Percentiles rank a stretch among this genome's conserved stretches.
These are phyloP conservation scores for Globisporangium nagaii DNA, from an alignment of 352 stramenopile genomes.

Conservation along the genomic window DNA sequence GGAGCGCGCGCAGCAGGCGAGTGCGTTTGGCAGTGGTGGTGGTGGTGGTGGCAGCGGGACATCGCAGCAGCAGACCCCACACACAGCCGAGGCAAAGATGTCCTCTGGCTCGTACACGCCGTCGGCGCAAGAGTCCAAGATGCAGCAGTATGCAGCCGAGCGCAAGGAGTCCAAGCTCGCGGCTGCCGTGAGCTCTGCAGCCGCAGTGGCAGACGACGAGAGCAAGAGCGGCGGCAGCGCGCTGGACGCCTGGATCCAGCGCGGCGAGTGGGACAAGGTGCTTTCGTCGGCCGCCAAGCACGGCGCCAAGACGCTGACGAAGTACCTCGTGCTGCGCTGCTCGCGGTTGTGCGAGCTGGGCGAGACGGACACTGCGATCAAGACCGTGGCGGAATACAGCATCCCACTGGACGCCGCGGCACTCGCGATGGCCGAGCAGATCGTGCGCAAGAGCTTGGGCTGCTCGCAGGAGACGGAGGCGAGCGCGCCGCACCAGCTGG, in stretches of 20 bases:
- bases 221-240: slow-evolving; percentile 38
- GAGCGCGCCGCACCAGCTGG: slow-evolving; percentile 31
- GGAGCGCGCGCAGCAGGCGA: slow-evolving; percentile 78
- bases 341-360: slow-evolving; percentile 64
- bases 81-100: slow-evolving; percentile 52
- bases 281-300: slow-evolving; percentile 83
- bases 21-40: slow-evolving; percentile 50
- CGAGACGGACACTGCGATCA: slow-evolving; percentile 72
- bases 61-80: slow-evolving; percentile 23
- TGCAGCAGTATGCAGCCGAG: slow-evolving; percentile 26
- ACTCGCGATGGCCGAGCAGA: slow-evolving; percentile 46
- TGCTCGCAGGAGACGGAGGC: slow-evolving; percentile 39
- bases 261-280: slow-evolving; percentile 92
- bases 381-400: slow-evolving; percentile 70
- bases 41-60: slow-evolving; percentile 8
- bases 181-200: slow-evolving; percentile 1
- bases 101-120: slow-evolving; percentile 42
- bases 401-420: slow-evolving; percentile 56
- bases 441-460: slow-evolving; percentile 52
- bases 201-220: slow-evolving; percentile 24
- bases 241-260: slow-evolving; percentile 90
- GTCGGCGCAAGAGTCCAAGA: slow-evolving; percentile 39
- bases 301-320: slow-evolving; percentile 61
- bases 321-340: slow-evolving; percentile 84
- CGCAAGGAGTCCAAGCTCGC: slow-evolving; percentile 51